phyloP scores from a whole-genome alignment of 495 filamentous ascomycete species.

The Penicillium pancosmium region DNA sequence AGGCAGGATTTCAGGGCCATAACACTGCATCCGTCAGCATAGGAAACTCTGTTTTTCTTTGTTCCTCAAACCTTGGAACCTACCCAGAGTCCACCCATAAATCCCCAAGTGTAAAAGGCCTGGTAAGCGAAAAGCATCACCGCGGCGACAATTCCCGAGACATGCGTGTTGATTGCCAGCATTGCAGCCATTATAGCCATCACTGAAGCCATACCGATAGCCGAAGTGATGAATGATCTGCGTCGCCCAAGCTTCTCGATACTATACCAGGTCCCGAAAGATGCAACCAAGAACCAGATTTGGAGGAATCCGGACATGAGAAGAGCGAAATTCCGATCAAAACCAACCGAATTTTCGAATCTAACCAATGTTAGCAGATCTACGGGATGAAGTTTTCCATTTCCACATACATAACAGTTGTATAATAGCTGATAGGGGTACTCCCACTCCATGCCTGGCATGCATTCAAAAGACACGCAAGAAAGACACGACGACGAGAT shows the following conservation, averaged over 20 bases:
- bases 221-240: constrained; percentile 27
- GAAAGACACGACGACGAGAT: constrained; percentile 18
- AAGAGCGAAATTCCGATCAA: constrained; percentile 22
- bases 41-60: too few relatives aligned
- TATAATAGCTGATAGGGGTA: constrained; percentile 23
- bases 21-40: constrained; percentile 11
- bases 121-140: constrained; percentile 23
- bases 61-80: neutral
- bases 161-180: constrained; percentile 12
- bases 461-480: constrained; percentile 26
- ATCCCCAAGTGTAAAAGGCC: constrained; percentile 26
- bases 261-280: constrained; percentile 32
- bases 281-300: constrained; percentile 32
- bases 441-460: constrained; percentile 35
- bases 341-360: constrained; percentile 29
- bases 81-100: constrained; percentile 24
- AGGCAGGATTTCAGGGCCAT: constrained; percentile 27
- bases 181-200: constrained; percentile 19
- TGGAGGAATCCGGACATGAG: constrained; percentile 34
- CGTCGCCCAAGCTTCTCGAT: constrained; percentile 26
- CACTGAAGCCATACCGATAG: constrained; percentile 24
- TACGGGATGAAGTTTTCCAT: neutral
- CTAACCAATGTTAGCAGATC: neutral
- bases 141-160: constrained; percentile 17
- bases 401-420: constrained; percentile 12